A percentile compares a stretch with the other conserved stretches of the same genome.
These are phyloP conservation scores for Oryza officinalis DNA, from an alignment of 176 grass and related monocot genomes.

Conservation along the genomic window DNA sequence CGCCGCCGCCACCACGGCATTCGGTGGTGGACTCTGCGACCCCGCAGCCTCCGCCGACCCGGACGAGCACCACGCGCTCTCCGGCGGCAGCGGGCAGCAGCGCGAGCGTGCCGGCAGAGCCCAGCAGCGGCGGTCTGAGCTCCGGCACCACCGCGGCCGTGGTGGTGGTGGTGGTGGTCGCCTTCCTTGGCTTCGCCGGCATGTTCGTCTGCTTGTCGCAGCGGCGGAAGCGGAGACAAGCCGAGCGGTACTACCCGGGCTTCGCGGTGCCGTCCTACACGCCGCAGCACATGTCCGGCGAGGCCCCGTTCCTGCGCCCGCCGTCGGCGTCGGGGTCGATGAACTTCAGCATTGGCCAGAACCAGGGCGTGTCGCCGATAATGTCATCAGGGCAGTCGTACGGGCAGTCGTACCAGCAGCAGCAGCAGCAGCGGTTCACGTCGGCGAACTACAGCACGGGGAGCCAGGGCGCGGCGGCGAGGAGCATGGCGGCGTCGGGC, in stretches of 20 bases:
- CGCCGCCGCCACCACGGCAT: background rate
- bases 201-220: slow-evolving; percentile 52
- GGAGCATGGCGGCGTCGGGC: slow-evolving; percentile 36
- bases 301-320: slow-evolving; percentile 59
- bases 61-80: background rate
- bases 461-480: slow-evolving; percentile 32
- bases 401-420: background rate
- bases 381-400: slow-evolving; percentile 21
- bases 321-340: slow-evolving; percentile 40
- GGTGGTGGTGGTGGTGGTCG: slow-evolving; percentile 44
- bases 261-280: slow-evolving; percentile 53
- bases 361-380: slow-evolving; percentile 21
- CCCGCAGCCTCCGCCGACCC: slow-evolving; percentile 18
- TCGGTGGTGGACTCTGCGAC: background rate
- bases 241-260: slow-evolving; percentile 55
- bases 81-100: background rate
- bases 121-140: slow-evolving; percentile 41
- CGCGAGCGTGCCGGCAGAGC: background rate
- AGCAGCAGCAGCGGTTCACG: slow-evolving; percentile 5
- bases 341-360: slow-evolving; percentile 50
- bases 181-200: slow-evolving; percentile 52
- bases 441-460: slow-evolving; percentile 48
- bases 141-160: slow-evolving; percentile 46
- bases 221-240: slow-evolving; percentile 48
- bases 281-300: slow-evolving; percentile 66